Evolutionary conservation across 1,139 yeast species (phyloP).

Genomic region (Zhuliangozyma blackwelliae): DNA sequence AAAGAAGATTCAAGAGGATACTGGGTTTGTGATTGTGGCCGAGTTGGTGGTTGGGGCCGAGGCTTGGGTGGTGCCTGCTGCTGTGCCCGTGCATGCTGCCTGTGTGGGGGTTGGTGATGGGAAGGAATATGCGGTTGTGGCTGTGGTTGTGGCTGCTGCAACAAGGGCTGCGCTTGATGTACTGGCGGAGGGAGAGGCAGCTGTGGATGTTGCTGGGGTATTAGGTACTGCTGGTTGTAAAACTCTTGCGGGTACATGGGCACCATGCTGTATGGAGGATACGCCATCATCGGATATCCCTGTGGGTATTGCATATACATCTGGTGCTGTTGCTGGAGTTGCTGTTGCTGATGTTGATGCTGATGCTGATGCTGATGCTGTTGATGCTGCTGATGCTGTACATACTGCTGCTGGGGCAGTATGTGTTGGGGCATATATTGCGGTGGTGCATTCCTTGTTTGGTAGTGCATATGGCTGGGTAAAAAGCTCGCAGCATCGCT

Average conservation of each 20-base stretch:
- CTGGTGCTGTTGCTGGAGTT: constrained; percentile 18
- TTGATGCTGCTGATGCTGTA: constrained; percentile 9
- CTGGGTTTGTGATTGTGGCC: too few relatives aligned
- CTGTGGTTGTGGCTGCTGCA: background rate
- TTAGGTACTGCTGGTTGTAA: constrained; percentile 2
- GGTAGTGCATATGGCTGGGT: constrained; percentile 21
- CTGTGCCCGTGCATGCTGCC: too few relatives aligned
- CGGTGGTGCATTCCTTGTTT: constrained; percentile 6
- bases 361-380: constrained; percentile 14
- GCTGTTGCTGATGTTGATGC: constrained; percentile 16
- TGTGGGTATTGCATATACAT: constrained; percentile 15
- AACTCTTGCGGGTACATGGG: constrained; percentile 4
- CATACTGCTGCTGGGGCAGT: constrained; percentile 11
- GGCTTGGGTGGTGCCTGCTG: too few relatives aligned
- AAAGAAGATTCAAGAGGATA: too few relatives aligned
- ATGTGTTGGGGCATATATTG: constrained; percentile 10
- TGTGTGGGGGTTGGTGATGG: too few relatives aligned
- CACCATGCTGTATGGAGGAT: constrained; percentile 6
- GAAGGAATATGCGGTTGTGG: too few relatives aligned
- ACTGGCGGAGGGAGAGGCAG: constrained; percentile 1
- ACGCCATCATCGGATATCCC: constrained; percentile 11
- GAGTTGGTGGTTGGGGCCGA: too few relatives aligned
- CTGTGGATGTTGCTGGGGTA: constrained; percentile 3
- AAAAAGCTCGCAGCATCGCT: constrained; percentile 41
- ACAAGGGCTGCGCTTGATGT: constrained; percentile 2